These are phyloP conservation scores for Apiospora rasikravindrae DNA, from an alignment of 2,329 filamentous ascomycete genomes.

Conservation along the genomic window DNA sequence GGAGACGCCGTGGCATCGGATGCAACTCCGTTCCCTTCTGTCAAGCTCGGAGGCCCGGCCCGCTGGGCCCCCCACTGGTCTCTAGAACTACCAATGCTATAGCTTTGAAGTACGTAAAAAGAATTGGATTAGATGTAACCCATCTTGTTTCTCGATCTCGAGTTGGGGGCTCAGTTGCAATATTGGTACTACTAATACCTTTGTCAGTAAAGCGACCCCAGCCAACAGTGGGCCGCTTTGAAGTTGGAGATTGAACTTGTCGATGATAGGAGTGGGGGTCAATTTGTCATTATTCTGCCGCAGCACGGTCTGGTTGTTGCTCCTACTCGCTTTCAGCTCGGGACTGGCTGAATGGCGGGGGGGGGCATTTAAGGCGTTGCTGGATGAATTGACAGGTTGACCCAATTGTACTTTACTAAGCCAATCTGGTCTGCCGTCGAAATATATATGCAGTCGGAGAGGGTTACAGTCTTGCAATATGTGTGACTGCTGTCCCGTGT, in stretches of 20 bases:
- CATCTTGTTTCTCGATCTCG: not conserved
- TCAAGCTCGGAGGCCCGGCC: conserved; percentile 1
- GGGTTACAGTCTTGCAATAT: not conserved
- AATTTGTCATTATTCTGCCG: not conserved
- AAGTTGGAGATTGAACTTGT: not conserved
- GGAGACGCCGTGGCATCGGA: not conserved
- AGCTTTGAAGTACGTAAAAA: conserved; percentile 9
- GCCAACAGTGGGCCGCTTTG: not conserved
- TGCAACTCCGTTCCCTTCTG: not conserved
- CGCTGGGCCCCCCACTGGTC: conserved; percentile 4
- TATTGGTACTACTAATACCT: not conserved
- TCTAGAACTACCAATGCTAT: not conserved
- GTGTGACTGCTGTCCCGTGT: not conserved
- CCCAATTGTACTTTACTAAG: not conserved
- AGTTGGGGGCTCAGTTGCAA: not conserved
- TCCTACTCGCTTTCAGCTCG: not conserved
- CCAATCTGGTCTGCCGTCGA: not conserved
- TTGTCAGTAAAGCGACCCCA: not conserved
- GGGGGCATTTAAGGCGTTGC: too few relatives aligned
- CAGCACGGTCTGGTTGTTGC: not conserved
- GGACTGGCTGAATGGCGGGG: too few relatives aligned
- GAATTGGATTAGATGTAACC: not conserved
- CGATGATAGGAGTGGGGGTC: not conserved
- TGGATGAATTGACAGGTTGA: too few relatives aligned
- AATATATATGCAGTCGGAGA: not conserved